Base-by-base conservation (phyloP, 257 asterid genomes). In the Verbena officinalis region DNA sequence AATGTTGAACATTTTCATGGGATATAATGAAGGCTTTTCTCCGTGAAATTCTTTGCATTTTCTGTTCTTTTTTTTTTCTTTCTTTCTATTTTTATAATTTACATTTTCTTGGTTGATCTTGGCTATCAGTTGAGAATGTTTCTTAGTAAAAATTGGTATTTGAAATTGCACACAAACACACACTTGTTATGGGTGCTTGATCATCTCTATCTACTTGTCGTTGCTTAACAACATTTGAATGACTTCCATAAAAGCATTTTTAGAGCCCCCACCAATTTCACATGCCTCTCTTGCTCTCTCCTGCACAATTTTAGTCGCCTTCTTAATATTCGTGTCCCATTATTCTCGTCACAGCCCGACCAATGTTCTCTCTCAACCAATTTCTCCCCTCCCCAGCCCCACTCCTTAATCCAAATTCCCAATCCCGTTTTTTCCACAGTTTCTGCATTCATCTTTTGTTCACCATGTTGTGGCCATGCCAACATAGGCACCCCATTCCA, bases 401-500 rank as follows among this genome's bases (percentile, higher is more conserved):
- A 67, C 5, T 73, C 72, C 55, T 49, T 64, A 33, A 57, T 68
- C 83, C 78, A 75, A 55, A 69, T 7, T 1, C 84, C 84, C 19
- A 73, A 53, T 1, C 84, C 83, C 10, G 54, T 74, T 59, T 63
- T 71, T 62, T 75, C 79, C 9, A 71, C 72, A 20, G 51, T 73
- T 50, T 67, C 79, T 30, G 86, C 83, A 61, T 80, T 80, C 66
- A 81, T 70, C 78, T 51, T 74, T 22, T 78, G 86, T 43, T 81
- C 85, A 16, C 87, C 83, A 42, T 78, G 79, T 20, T 68, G 78
- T 10, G 90, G 90, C 85, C 85, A 80, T 17, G 83, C 81, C 68
- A 83, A 51, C 27, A 76, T 52, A 0, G 81, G 80, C 15, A 80
- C 78, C 21, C 86, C 84, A 34, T 55, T 23, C 64, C 53, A n/a